phyloP scores from a whole-genome alignment of 208 protist species.

The Lotmaria passim region DNA sequence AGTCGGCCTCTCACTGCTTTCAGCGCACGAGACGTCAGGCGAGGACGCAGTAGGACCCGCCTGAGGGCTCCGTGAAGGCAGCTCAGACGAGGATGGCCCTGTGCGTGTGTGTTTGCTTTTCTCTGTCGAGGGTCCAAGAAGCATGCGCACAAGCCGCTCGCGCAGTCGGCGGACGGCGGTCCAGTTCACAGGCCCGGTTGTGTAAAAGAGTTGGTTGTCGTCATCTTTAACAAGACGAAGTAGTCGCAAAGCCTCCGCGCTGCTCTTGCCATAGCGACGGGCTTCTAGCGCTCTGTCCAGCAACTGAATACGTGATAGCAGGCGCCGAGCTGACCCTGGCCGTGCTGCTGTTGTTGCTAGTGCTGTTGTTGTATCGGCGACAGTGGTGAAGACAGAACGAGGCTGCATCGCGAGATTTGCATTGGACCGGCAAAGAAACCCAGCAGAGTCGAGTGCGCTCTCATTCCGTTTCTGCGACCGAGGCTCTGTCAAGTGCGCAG shows the following conservation, averaged over 20 bases:
- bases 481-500: neutral
- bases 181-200: conserved; percentile 9
- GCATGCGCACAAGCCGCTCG: conserved; percentile 3
- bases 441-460: neutral
- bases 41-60: too few relatives aligned
- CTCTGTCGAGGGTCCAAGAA: neutral
- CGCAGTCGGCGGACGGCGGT: neutral
- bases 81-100: neutral
- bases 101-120: too few relatives aligned
- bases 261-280: neutral
- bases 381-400: neutral
- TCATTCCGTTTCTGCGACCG: neutral
- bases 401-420: neutral
- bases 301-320: conserved; percentile 14
- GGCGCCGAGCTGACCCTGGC: too few relatives aligned
- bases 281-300: conserved; percentile 10
- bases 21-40: too few relatives aligned
- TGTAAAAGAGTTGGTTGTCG: neutral
- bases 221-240: conserved; percentile 2
- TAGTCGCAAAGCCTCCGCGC: neutral
- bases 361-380: neutral
- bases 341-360: neutral
- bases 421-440: too few relatives aligned
- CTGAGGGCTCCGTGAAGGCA: too few relatives aligned
- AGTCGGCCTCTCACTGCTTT: too few relatives aligned